Conservation (phyloP, 257 asterid genomes). For the Scutellaria minor region DNA sequence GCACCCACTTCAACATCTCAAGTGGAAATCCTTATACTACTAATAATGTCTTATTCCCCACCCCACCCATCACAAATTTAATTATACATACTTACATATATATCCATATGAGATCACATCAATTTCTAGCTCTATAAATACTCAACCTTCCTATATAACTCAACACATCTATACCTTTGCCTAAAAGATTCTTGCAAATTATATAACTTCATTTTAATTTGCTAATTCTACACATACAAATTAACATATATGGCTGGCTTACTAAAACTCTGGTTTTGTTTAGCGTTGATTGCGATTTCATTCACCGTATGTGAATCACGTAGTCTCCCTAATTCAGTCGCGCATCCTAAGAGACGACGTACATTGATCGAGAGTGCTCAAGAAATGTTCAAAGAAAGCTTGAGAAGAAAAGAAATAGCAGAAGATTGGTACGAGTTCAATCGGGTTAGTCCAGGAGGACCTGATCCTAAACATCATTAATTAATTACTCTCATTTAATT, state of each 20-base stretch:
- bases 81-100: too few species aligned
- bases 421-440: constrained; percentile 32
- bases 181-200: not conserved
- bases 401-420: constrained; percentile 26
- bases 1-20: constrained; percentile 33
- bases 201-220: not conserved
- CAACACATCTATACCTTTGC: not conserved
- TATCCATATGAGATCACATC: not conserved
- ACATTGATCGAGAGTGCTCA: constrained; percentile 41
- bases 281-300: constrained; percentile 32
- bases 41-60: too few species aligned
- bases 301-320: constrained; percentile 28
- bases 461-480: constrained; percentile 62
- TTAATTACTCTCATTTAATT: not conserved
- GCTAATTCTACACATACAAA: not conserved
- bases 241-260: constrained; percentile 36
- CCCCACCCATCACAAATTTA: too few species aligned
- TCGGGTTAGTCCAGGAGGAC: constrained; percentile 58
- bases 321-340: not conserved
- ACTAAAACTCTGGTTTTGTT: constrained; percentile 28
- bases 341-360: not conserved
- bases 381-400: constrained; percentile 37
- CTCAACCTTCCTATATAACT: constrained; percentile 16
- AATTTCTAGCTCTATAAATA: constrained; percentile 30
- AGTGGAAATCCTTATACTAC: constrained; percentile 38